Evolutionary conservation across 257 asterid genomes (phyloP), one percentile per base, ranked within the genome.

Genomic region (Leptodermis oblonga): DNA sequence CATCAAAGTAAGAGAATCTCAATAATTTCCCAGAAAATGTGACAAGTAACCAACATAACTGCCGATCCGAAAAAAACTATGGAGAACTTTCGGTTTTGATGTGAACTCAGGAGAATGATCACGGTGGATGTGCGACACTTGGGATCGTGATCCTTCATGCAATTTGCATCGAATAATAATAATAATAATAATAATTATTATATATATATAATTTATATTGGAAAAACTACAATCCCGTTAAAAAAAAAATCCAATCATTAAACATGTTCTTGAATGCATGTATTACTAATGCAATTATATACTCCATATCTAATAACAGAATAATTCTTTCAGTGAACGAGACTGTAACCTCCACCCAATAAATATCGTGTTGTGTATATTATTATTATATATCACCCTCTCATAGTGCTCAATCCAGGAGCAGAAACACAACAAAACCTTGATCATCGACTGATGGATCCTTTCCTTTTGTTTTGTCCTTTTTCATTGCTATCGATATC

Each of bases 21-120:
- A n/a, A n/a, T n/a, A n/a, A 71, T 61, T 20, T 42, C 0, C 25
- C 37, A 34, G 59, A 70, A 62, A 80, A 65, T 70, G 63, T 75
- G 84, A 79, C 84, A 81, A 70, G 69, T 81, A 84, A 84, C 86
- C 83, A 79, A 81, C 81, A 81, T 75, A 84, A 81, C 88, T 77
- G 84, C 77, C 86, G 26, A 14, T 79, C 68, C 59, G n/a, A n/a
- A 71, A 48, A 48, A 46, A 31, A 25, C 55, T 56, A 70, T 62
- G 69, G 63, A 55, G 12, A 31, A 74, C 83, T 82, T 82, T 79
- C 80, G 82, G 77, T n/a, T 36, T 39, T 62, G 72, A 75, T 69
- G 77, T 61, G 62, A 60, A 72, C 71, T 52, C 49, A n/a, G 14
- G 62, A 67, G 65, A 30, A 63, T 46, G 55, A 76, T 64, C 58